Evolutionary conservation across 768 basidiomycete species (phyloP), one percentile per base, ranked within the genome.

Genomic region (Pluteus cervinus): DNA sequence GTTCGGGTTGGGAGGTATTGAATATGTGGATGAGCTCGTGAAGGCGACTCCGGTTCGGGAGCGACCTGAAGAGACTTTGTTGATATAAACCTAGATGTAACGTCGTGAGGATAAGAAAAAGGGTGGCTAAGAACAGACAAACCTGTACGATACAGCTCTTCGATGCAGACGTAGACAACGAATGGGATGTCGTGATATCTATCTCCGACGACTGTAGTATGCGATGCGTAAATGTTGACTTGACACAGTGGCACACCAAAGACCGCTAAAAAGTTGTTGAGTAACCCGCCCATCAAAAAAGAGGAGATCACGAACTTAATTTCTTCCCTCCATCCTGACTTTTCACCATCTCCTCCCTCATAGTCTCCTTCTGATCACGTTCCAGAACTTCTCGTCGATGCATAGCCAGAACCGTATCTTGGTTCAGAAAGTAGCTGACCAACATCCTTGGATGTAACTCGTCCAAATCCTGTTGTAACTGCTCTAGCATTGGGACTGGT

Each of bases 81-180:
- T 63, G 56, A 30, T 59, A 57, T n/a, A 65, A 56, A 3, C 63
- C 63, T 56, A 18, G 17, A 20, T 16, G 24, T 10, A 15, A 22
- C 26, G 44, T 25, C 31, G 45, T 37, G 30, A 15, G 20, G 12
- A 20, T 39, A 49, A 18, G 39, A 37, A 6, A 17, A 25, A 24
- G 3, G 22, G 14, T 17, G 16, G 20, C 4, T 41, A 5, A 45
- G 7, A 30, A 8, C 5, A 22, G 8, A 9, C 42, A 35, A 29
- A 63, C 68, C 62, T 33, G 60, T 57, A 6, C 65, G 57, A 46
- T 64, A 69, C 4, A 71, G 48, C 47, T 68, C 66, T 37, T 71
- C 64, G 11, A 69, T 55, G 32, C 63, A 66, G 22, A 56, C 53
- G 25, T 66, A 61, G 5, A 66, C 62, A 4, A 69, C 49, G 20